Evolutionary conservation across 1,139 yeast species (phyloP).

Genomic region (Lodderomyces margitis): DNA sequence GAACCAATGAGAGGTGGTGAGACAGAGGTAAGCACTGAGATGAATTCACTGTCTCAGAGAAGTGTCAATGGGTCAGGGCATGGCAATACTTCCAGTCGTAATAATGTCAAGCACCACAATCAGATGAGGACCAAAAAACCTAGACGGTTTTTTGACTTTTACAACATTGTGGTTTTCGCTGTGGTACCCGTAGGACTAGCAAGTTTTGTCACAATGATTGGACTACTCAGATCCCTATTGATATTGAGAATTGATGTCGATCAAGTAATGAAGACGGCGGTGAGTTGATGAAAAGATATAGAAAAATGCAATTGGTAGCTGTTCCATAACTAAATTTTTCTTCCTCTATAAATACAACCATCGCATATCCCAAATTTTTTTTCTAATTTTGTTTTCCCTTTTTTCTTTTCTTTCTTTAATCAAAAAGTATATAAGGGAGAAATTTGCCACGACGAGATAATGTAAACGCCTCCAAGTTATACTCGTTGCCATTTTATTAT

Average conservation of each 20-base stretch:
- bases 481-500: constrained; percentile 62
- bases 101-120: not conserved
- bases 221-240: constrained; percentile 68
- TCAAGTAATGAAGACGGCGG: constrained; percentile 13
- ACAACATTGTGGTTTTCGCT: constrained; percentile 90
- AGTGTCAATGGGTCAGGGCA: not conserved
- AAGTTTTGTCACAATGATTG: constrained; percentile 88
- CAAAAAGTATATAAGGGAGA: constrained; percentile 59
- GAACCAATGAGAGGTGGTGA: not conserved
- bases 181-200: constrained; percentile 97
- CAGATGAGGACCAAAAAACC: constrained; percentile 20
- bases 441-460: constrained; percentile 70
- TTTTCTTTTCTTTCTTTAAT: constrained; percentile 35
- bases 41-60: not conserved
- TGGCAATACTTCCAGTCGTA: not conserved
- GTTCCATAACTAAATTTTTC: not conserved
- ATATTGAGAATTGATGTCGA: constrained; percentile 75
- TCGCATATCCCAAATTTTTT: constrained; percentile 6
- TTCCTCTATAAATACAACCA: not conserved
- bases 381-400: constrained; percentile 8
- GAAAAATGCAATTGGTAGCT: constrained; percentile 1
- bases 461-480: constrained; percentile 55
- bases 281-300: not conserved
- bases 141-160: constrained; percentile 69
- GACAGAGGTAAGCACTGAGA: not conserved